Base-by-base conservation (phyloP, 495 filamentous ascomycete genomes). In the Entonaema liquescens region DNA sequence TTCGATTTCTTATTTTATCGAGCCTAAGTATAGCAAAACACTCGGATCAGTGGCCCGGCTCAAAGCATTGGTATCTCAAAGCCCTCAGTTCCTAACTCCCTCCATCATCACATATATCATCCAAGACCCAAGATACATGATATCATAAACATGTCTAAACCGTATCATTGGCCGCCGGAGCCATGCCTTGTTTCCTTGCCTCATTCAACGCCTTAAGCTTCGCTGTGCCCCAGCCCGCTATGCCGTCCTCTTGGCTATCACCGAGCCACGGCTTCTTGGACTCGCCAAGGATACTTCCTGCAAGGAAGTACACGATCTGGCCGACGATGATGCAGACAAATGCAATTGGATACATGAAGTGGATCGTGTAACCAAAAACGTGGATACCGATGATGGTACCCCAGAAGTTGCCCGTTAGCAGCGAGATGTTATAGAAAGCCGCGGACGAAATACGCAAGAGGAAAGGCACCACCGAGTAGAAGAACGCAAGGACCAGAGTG, bases 371-470 rank as follows among this genome's bases (percentile, higher is more conserved):
- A 42, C 90, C 87, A 78, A 99, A 97, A 44, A 98, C 90, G 71
- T 89, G 84, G 61, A 96, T 85, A 47, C 95, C 95, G 72, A 99
- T 94, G 67, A 93, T 88, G 28, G 96, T 92, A 74, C 93, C 93
- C 95, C 96, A 98, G 83, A 98, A 98, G 80, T 97, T 98, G 75
- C 89, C 92, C 19, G 96, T 99, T 57, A 99, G 84, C 75, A 99
- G 83, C 29, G 90, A 93, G 77, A 99, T 93, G 79, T 99, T 96
- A 84, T 98, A 97, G 82, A 99, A 97, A 19, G 95, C 95, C 0
- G 95, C 95, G 8, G 87, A 90, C 4, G 92, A 89, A 77, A 98
- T 90, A 26, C 95, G 91, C 81, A 98, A 89, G 68, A 98, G 82
- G 53, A 98, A 83, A 17, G 95, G 95, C 5, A 90, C 94, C 9